These are phyloP conservation scores for Favolaschia claudopus DNA, from an alignment of 768 basidiomycete genomes.

Conservation along the genomic window DNA sequence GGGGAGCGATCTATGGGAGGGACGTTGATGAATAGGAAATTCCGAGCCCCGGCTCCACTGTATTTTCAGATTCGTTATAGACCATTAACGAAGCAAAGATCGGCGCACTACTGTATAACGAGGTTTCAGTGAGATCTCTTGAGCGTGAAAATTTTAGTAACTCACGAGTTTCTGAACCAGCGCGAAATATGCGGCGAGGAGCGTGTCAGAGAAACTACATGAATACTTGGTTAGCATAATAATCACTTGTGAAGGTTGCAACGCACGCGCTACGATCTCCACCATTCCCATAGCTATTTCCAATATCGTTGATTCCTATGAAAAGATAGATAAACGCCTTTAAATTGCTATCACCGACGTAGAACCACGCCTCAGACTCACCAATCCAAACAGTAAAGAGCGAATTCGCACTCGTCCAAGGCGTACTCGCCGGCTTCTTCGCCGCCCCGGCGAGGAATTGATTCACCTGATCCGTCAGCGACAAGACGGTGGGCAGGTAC, in stretches of 20 bases:
- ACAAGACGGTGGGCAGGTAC: conserved; percentile 59
- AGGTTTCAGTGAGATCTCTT: conserved; percentile 22
- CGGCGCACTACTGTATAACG: conserved; percentile 40
- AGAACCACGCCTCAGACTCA: not conserved
- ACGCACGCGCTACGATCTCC: conserved; percentile 60
- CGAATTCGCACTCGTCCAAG: conserved; percentile 64
- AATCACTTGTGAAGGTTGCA: not conserved
- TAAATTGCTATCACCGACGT: too few species aligned
- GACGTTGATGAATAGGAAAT: conserved; percentile 58
- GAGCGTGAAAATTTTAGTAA: not conserved
- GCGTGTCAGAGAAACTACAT: conserved; percentile 53
- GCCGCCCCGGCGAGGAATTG: conserved; percentile 60
- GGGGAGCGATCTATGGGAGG: conserved; percentile 51
- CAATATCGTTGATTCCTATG: conserved; percentile 68
- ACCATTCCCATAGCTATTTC: conserved; percentile 55
- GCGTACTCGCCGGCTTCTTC: conserved; percentile 55
- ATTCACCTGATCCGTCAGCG: conserved; percentile 67
- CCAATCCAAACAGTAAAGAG: conserved; percentile 73
- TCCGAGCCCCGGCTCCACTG: conserved; percentile 62
- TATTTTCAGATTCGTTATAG: not conserved
- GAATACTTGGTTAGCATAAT: not conserved
- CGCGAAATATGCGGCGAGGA: conserved; percentile 59
- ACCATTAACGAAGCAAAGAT: too few species aligned
- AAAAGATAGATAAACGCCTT: not conserved
- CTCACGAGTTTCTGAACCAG: conserved; percentile 58